Percentiles rank a stretch among this genome's conserved stretches.
Evolutionary conservation across 257 asterid genomes (phyloP).

Genomic region (Knoxia roxburghii): DNA sequence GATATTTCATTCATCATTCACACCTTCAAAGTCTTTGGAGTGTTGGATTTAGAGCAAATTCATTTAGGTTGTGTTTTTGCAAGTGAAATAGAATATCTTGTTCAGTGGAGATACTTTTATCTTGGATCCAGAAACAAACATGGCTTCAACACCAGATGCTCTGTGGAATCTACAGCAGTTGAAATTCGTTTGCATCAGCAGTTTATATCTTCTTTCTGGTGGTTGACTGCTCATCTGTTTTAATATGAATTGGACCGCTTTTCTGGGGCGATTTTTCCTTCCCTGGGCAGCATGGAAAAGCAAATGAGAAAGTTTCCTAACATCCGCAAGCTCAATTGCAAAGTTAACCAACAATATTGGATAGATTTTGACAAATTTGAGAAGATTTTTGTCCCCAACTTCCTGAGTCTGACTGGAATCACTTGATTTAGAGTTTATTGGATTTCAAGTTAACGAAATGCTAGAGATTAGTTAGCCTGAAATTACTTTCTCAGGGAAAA

Average conservation of each 20-base stretch:
- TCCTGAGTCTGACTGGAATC: too few relatives aligned
- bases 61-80: background rate
- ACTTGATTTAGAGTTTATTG: too few relatives aligned
- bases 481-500: too few relatives aligned
- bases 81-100: background rate
- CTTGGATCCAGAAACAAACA: too few relatives aligned
- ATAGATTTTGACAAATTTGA: too few relatives aligned
- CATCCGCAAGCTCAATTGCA: too few relatives aligned
- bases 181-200: background rate
- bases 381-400: too few relatives aligned
- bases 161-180: background rate
- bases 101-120: conserved; percentile 2
- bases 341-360: too few relatives aligned
- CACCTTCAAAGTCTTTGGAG: background rate
- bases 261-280: background rate
- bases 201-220: too few relatives aligned
- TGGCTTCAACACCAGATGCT: background rate
- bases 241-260: conserved; percentile 1
- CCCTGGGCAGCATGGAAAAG: background rate
- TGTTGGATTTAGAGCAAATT: background rate
- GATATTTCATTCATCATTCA: background rate
- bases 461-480: too few relatives aligned
- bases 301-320: background rate
- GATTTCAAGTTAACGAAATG: too few relatives aligned
- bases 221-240: background rate